phyloP scores from a whole-genome alignment of 257 asterid genomes.

The Lithospermum erythrorhizon region DNA sequence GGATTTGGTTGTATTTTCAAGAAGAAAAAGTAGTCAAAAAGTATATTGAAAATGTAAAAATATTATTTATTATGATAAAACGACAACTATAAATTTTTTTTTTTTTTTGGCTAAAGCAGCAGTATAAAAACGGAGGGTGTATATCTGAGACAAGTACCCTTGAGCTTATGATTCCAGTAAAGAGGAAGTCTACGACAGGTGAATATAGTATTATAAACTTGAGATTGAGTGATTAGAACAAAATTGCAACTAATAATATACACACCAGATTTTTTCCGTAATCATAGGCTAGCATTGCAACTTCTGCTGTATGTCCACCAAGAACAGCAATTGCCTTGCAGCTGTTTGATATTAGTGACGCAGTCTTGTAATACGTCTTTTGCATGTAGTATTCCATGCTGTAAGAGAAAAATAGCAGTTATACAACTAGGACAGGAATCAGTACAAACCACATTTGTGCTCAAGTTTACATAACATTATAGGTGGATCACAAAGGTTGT shows the following conservation, averaged over 20 bases:
- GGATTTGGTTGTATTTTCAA: too few relatives aligned
- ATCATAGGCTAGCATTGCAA: constrained; percentile 77
- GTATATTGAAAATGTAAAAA: too few relatives aligned
- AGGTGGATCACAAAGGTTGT: too few relatives aligned
- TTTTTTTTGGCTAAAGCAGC: too few relatives aligned
- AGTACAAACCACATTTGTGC: neutral
- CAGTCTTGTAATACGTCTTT: constrained; percentile 93
- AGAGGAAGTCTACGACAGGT: neutral
- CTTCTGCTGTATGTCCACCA: constrained; percentile 88
- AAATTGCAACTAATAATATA: constrained; percentile 4
- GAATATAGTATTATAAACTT: neutral
- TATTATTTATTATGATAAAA: too few relatives aligned
- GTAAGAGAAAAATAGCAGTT: constrained; percentile 18
- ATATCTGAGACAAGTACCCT: neutral
- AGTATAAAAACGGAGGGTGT: too few relatives aligned
- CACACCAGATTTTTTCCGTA: constrained; percentile 90
- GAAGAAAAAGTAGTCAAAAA: too few relatives aligned
- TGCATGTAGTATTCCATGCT: constrained; percentile 99
- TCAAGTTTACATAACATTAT: neutral
- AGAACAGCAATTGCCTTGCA: constrained; percentile 87
- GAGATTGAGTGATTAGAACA: neutral
- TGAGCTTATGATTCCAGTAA: neutral
- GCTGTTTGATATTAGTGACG: constrained; percentile 91
- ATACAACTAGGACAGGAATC: neutral
- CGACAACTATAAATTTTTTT: too few relatives aligned